Percentiles rank a stretch among this genome's conserved stretches.
Evolutionary conservation across 371 early-diverging fungal species (phyloP).

Genomic region (Dichotomocladium elegans): DNA sequence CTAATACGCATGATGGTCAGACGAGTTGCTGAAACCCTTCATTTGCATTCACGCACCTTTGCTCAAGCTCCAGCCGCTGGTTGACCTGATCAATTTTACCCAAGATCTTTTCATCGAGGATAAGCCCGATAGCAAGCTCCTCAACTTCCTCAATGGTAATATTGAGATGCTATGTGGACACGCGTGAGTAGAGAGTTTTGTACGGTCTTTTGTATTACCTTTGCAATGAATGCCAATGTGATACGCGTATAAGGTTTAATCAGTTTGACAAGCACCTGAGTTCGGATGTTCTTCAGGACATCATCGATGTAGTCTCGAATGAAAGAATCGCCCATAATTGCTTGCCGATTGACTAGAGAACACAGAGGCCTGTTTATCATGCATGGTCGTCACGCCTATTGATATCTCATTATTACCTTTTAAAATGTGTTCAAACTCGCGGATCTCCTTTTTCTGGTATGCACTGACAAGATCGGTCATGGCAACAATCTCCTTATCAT

Average conservation of each 20-base stretch:
- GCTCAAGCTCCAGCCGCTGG: conserved; percentile 62
- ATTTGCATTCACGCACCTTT: conserved; percentile 44
- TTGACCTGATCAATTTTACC: conserved; percentile 88
- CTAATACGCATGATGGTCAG: conserved; percentile 22
- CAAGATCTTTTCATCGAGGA: conserved; percentile 79
- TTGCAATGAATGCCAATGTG: conserved; percentile 72
- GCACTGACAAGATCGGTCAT: conserved; percentile 91
- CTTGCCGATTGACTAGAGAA: conserved; percentile 54
- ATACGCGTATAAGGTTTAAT: conserved; percentile 92
- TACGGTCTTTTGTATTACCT: conserved; percentile 38
- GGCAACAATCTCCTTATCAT: conserved; percentile 84
- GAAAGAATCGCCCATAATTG: conserved; percentile 88
- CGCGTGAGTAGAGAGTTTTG: not conserved
- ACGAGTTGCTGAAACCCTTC: too few species aligned
- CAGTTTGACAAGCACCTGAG: conserved; percentile 79
- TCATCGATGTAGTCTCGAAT: conserved; percentile 88
- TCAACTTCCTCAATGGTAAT: conserved; percentile 77
- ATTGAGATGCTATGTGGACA: conserved; percentile 63
- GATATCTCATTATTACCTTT: conserved; percentile 12
- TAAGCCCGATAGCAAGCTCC: conserved; percentile 78
- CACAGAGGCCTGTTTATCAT: not conserved
- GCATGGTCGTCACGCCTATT: not conserved
- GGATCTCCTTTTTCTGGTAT: conserved; percentile 85
- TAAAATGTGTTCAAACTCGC: conserved; percentile 82
- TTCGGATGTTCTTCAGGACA: conserved; percentile 85